Base-by-base conservation (phyloP, 345 rosid genomes). In the Chamaenerion angustifolium region DNA sequence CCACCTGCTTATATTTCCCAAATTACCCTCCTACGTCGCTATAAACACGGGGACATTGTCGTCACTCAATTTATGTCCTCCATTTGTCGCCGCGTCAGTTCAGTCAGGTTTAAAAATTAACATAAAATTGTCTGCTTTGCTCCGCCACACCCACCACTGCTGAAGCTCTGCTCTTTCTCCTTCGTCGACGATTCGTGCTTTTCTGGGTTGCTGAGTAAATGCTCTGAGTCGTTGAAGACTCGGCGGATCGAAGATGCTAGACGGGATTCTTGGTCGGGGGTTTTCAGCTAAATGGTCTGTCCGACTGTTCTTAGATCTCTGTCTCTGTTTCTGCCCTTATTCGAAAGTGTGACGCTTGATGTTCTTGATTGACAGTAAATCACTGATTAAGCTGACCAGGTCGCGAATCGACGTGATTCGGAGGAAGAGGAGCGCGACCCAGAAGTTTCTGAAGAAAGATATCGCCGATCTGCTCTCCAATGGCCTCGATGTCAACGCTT, bases 381-480 rank as follows among this genome's bases (percentile, higher is more conserved):
- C 90, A 52, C 61, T 82, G 82, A 84, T 92, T 41, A 92, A 87
- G 55, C 59, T 66, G 62, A 74, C 78, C 1, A 84, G 74, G 75
- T 82, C 72, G 68, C 76, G 85, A 83, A 87, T 92, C 81, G 94
- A 84, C 55, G 81, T 82, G 71, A 81, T 80, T 44, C 52, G 82
- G 71, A 74, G 95, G 70, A 92, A 87, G 75, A 74, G 80, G 63
- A 82, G 60, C 21, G 98, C 98, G 1, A 87, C 93, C 57, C 66
- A 75, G 64, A 92, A 72, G 81, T 84, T 82, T 67, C 54, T 92
- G 52, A 92, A 80, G 82, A 71, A 76, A 64, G 98, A 87, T 46
- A 67, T 92, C 42, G 96, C 94, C 62, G 96, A 87, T 84, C 88
- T 92, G 62, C 71, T 92, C 17, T 62, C 71, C 54, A 80, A 82